Evolutionary conservation across 495 filamentous ascomycete genomes (phyloP), one percentile per base, ranked within the genome.

Genomic region (Corynascus novoguineensis): DNA sequence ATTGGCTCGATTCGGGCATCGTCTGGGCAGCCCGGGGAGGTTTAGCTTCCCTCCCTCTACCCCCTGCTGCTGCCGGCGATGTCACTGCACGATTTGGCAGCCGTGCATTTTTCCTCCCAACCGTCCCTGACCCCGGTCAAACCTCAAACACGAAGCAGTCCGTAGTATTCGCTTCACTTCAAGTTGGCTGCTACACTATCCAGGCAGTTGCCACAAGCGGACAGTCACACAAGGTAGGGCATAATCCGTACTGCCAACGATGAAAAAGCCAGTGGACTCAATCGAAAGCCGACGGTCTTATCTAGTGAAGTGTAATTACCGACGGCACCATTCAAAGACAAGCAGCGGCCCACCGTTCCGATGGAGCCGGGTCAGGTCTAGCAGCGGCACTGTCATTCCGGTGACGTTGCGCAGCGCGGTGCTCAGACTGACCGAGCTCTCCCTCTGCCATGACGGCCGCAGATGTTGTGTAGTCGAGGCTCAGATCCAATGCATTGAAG

Each of bases 1-100:
- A 64, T 64, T 67, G 64, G 64, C 14, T 24, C 17, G 22, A 53
- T 41, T 11, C 7, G 25, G 22, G 46, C 32, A 48, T 44, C 25
- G 51, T 21, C n/a, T 5, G 37, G 35, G 12, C n/a, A 17, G 37
- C n/a, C 37, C 37, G 51, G 35, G 42, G 44, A 40, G 25, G 34
- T 40, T 37, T 24, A 7, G 10, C 8, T 32, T 21, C 47, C 10
- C 5, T 21, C 29, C 17, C 2, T 45, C 47, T 32, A 50, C 10
- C 31, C 48, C 32, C 47, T 32, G 12, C 29, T 35, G 9, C 28
- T 29, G 44, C 5, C 12, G n/a, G 27, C 41, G 32, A 44, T 34
- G 52, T 22, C 38, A 45, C 42, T 22, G 22, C 34, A 37, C 11
- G 34, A 27, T 45, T 27, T 45, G 42, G 42, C 42, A 45, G 42